These are phyloP conservation scores for Artemisia annua DNA, from an alignment of 129 eudicot species.

Conservation along the genomic window DNA sequence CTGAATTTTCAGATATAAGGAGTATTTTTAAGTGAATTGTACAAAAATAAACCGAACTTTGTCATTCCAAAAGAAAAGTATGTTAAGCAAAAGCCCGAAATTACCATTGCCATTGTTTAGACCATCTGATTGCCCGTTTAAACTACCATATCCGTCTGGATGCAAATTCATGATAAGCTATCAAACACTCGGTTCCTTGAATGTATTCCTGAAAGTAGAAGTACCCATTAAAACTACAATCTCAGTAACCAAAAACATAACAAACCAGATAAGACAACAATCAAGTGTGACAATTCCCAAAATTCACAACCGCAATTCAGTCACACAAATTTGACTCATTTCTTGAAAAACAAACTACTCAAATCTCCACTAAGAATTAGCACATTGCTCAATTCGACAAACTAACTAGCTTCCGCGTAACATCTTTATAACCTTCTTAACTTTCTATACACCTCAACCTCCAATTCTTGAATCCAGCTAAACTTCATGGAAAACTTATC, in stretches of 20 bases:
- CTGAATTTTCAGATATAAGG: conserved; percentile 1
- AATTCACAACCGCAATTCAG: not conserved
- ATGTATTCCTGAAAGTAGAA: conserved; percentile 16
- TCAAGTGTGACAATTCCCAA: not conserved
- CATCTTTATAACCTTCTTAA: not conserved
- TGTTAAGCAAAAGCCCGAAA: conserved; percentile 11
- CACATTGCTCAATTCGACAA: conserved; percentile 30
- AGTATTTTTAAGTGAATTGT: too few species aligned
- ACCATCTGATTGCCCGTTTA: conserved; percentile 42
- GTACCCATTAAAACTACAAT: not conserved
- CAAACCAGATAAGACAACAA: conserved; percentile 9
- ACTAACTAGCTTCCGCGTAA: not conserved
- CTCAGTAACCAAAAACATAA: not conserved
- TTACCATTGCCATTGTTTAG: conserved; percentile 34
- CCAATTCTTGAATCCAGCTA: conserved; percentile 18
- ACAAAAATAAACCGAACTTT: too few species aligned
- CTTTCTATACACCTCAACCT: conserved; percentile 17
- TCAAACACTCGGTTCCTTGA: conserved; percentile 21
- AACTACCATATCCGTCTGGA: conserved; percentile 38
- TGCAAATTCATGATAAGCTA: conserved; percentile 51
- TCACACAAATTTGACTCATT: not conserved
- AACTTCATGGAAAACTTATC: not conserved
- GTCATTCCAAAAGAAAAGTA: too few species aligned
- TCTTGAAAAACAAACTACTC: not conserved
- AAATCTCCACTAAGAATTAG: not conserved